Base-by-base conservation (phyloP, 495 filamentous ascomycete species). In the Oidiodendron maius region DNA sequence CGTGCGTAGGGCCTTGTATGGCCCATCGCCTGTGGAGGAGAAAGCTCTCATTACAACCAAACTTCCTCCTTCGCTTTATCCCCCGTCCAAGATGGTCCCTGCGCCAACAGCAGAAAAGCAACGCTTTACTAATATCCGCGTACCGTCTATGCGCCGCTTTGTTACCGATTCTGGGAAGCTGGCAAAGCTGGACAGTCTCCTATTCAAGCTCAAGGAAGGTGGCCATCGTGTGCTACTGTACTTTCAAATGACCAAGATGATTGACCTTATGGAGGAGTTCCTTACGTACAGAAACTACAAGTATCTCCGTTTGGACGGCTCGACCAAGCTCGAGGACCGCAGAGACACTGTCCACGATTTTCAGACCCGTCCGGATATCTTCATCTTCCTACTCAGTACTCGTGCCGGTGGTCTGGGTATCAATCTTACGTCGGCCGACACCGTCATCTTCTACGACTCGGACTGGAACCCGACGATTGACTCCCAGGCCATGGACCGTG, bases 231-330 rank as follows among this genome's bases (percentile, higher is more conserved):
- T 99, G 15, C 79, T 99, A 6, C 73, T 99, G n/a, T 99, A 99
- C 73, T 99, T 99, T 83, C 93, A 99, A 70, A 99, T 99, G 93
- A 99, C 93, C n/a, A 83, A 87, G 57, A 99, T 99, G 93, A 97
- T 99, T 61, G 93, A 99, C 61, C 71, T 99, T 28, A 96, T 96
- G 85, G 93, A 99, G 60, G 93, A 99, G 66, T 99, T 97, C 60
- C 76, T 99, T 34, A 97, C 93, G 3, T 97, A 96, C 70, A 84
- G 93, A 56, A 96, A 96, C 67, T 96, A 94, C 81, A 95, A 95
- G 64, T 98, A 97, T 70, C 90, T 91, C 50, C 86, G 93, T 16
- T 79, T 98, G 24, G 93, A 98, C 57, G 93, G 93, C 61, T 95
- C 89, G 24, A 97, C 93, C n/a, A 98, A 96, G 64, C 77, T 98